These are phyloP conservation scores for Aspergillus steynii DNA, from an alignment of 495 filamentous ascomycete genomes.

Conservation along the genomic window DNA sequence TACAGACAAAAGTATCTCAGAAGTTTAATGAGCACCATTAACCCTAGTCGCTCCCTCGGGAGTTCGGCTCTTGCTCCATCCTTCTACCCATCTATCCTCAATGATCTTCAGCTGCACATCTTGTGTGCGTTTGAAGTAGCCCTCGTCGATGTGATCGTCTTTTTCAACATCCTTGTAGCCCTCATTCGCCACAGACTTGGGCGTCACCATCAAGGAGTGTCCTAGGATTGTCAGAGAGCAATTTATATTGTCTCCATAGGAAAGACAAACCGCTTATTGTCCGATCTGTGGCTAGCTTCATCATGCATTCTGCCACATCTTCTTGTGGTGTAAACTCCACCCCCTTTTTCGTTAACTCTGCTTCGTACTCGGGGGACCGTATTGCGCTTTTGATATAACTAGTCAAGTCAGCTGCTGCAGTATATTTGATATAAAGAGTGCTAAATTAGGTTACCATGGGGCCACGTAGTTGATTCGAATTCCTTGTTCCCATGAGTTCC, in stretches of 20 bases:
- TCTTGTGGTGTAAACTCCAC: conserved; percentile 32
- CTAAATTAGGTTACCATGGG: conserved; percentile 24
- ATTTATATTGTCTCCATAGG: not conserved
- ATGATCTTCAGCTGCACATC: conserved; percentile 21
- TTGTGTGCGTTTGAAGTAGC: conserved; percentile 21
- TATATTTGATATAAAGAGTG: not conserved
- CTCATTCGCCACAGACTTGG: conserved; percentile 21
- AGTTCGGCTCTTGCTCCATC: conserved; percentile 24
- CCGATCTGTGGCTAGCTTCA: conserved; percentile 33
- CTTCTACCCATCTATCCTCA: conserved; percentile 22
- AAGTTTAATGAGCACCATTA: too few species aligned
- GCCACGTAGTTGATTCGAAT: conserved; percentile 38
- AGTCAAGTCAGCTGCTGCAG: not conserved
- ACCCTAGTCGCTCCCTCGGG: conserved; percentile 8
- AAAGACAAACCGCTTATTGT: conserved; percentile 29
- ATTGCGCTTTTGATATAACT: conserved; percentile 28
- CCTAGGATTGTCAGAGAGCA: conserved; percentile 7
- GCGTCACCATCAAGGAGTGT: conserved; percentile 22
- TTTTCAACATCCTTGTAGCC: conserved; percentile 21
- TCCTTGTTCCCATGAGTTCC: conserved; percentile 30
- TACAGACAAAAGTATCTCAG: too few species aligned
- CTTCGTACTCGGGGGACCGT: conserved; percentile 23
- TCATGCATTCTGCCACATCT: conserved; percentile 29
- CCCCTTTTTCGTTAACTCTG: conserved; percentile 26
- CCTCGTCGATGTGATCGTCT: conserved; percentile 23